A percentile compares a stretch with the other conserved stretches of the same genome.
phyloP scores from a whole-genome alignment of 805 yeast genomes.

The Ogataea philodendri region DNA sequence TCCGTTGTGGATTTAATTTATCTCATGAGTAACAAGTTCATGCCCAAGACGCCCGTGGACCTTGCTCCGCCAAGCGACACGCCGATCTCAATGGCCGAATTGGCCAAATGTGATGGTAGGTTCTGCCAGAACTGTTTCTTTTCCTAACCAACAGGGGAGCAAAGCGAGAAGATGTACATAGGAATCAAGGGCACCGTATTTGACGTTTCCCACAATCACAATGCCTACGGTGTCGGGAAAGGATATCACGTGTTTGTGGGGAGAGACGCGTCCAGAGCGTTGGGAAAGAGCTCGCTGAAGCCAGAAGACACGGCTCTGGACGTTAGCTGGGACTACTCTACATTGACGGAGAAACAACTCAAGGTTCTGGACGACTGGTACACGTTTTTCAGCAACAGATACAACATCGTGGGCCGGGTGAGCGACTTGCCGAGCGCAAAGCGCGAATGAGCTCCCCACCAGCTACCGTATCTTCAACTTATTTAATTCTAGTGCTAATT shows the following conservation, averaged over 20 bases:
- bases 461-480: background rate
- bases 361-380: constrained; percentile 73
- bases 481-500: background rate
- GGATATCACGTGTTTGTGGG: constrained; percentile 74
- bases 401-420: constrained; percentile 43
- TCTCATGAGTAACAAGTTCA: constrained; percentile 37
- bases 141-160: constrained; percentile 33
- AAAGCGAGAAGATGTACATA: constrained; percentile 54
- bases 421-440: constrained; percentile 26
- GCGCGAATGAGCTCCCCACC: background rate
- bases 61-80: constrained; percentile 51
- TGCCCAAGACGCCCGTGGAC: constrained; percentile 53
- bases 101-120: constrained; percentile 40
- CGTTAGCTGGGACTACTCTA: constrained; percentile 48
- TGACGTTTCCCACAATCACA: constrained; percentile 67
- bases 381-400: constrained; percentile 55
- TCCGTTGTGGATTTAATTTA: constrained; percentile 1
- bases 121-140: constrained; percentile 8
- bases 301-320: constrained; percentile 45
- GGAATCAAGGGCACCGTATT: constrained; percentile 75
- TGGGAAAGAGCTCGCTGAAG: constrained; percentile 66
- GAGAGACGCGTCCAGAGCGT: constrained; percentile 71
- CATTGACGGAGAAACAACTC: constrained; percentile 57
- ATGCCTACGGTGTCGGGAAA: constrained; percentile 74
- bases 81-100: constrained; percentile 41